Evolutionary conservation across 345 rosid species (phyloP).

Genomic region (Trapa incisa): DNA sequence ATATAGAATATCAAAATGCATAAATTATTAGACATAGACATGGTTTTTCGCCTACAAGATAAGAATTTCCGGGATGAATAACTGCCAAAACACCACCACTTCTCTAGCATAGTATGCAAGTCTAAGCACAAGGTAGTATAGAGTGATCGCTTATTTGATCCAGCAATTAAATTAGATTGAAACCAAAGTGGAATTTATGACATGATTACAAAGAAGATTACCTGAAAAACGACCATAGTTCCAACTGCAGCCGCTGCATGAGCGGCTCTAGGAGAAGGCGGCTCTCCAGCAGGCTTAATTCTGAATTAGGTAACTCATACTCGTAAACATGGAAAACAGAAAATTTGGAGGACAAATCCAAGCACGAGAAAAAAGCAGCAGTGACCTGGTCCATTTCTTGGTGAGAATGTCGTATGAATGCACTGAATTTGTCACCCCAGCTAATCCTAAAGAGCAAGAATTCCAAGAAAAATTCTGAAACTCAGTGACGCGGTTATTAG

Average conservation of each 20-base stretch:
- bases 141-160: neutral
- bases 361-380: neutral
- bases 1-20: neutral
- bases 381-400: slow-evolving; percentile 88
- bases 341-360: neutral
- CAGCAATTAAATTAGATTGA: too few relatives aligned
- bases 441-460: slow-evolving; percentile 46
- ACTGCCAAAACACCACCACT: neutral
- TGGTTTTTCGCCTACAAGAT: neutral
- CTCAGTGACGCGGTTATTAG: neutral
- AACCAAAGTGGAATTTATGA: neutral
- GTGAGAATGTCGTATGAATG: slow-evolving; percentile 88
- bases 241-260: slow-evolving; percentile 96
- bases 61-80: neutral
- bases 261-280: slow-evolving; percentile 98
- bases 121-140: too few relatives aligned
- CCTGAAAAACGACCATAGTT: slow-evolving; percentile 99
- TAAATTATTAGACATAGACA: neutral
- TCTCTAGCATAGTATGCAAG: neutral
- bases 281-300: slow-evolving; percentile 84
- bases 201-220: slow-evolving; percentile 3
- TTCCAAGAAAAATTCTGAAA: slow-evolving; percentile 2
- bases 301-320: slow-evolving; percentile 26
- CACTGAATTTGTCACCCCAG: slow-evolving; percentile 89
- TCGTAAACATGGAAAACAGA: neutral